Conservation (phyloP, 495 filamentous ascomycete genomes). For the Rusavskia elegans region DNA sequence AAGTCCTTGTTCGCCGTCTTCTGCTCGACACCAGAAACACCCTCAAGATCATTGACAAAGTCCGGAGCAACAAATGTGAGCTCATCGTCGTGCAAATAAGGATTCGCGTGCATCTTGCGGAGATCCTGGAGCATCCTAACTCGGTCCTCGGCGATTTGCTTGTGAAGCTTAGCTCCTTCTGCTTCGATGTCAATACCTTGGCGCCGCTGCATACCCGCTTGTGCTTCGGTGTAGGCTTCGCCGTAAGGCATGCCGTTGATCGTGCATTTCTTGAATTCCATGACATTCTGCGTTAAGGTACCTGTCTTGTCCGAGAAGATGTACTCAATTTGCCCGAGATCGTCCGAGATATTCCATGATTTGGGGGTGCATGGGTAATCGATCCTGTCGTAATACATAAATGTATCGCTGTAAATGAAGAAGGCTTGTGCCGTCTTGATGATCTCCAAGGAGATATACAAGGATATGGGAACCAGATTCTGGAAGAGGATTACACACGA, state of each 20-base stretch:
- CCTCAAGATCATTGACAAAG: slow-evolving; percentile 66
- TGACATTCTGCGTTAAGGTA: slow-evolving; percentile 95
- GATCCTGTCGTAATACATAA: slow-evolving; percentile 92
- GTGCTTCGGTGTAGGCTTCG: slow-evolving; percentile 93
- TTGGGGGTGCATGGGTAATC: slow-evolving; percentile 93
- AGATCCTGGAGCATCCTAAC: slow-evolving; percentile 53
- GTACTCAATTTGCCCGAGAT: slow-evolving; percentile 97
- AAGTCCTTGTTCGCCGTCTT: slow-evolving; percentile 66
- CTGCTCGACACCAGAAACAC: slow-evolving; percentile 63
- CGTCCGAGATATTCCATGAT: slow-evolving; percentile 98
- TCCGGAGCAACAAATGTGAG: slow-evolving; percentile 86
- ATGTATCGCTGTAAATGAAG: slow-evolving; percentile 91
- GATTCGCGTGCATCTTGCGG: slow-evolving; percentile 69
- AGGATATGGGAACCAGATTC: slow-evolving; percentile 94
- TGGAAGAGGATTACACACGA: slow-evolving; percentile 89
- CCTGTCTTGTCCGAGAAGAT: slow-evolving; percentile 99
- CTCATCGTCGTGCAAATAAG: slow-evolving; percentile 77
- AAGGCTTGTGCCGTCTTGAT: slow-evolving; percentile 83
- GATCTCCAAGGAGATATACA: slow-evolving; percentile 96
- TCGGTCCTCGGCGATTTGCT: slow-evolving; percentile 67
- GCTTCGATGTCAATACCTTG: slow-evolving; percentile 72
- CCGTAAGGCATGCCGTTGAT: slow-evolving; percentile 91
- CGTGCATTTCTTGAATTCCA: slow-evolving; percentile 98
- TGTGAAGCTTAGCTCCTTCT: slow-evolving; percentile 53
- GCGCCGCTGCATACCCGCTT: slow-evolving; percentile 85